Conservation (phyloP, 2,329 filamentous ascomycete species). For the Neocucurbitaria cava region DNA sequence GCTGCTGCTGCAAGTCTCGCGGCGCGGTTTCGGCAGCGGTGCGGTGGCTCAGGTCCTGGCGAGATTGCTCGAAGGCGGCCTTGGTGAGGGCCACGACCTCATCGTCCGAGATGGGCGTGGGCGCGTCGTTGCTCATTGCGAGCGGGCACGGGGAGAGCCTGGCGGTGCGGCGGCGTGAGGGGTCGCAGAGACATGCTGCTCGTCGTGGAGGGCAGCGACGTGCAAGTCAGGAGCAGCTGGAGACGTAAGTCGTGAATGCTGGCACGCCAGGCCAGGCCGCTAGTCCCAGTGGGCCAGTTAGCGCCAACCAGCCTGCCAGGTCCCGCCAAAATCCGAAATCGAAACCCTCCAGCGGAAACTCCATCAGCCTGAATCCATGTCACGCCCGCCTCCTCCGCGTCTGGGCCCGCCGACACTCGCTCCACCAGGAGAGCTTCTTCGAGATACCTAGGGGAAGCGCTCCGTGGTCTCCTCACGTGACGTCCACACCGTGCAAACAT, state of each 20-base stretch:
- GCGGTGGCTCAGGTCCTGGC: slow-evolving; percentile 66
- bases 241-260: slow-evolving; percentile 1
- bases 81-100: slow-evolving; percentile 71
- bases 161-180: slow-evolving; percentile 12
- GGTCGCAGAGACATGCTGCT: slow-evolving; percentile 18
- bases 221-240: slow-evolving; percentile 15
- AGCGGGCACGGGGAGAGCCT: slow-evolving; percentile 15
- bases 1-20: slow-evolving; percentile 63
- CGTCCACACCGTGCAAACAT: slow-evolving; percentile 5
- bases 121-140: slow-evolving; percentile 50
- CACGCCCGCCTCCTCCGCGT: slow-evolving; percentile 8
- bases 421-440: neutral
- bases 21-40: slow-evolving; percentile 63
- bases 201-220: slow-evolving; percentile 6
- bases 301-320: slow-evolving; percentile 9
- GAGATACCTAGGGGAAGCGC: too few species aligned
- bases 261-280: neutral
- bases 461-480: slow-evolving; percentile 8
- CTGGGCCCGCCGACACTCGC: neutral
- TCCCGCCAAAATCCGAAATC: slow-evolving; percentile 11
- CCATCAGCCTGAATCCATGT: slow-evolving; percentile 10
- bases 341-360: slow-evolving; percentile 18
- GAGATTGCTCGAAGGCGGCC: slow-evolving; percentile 71
- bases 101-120: slow-evolving; percentile 61
- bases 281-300: slow-evolving; percentile 17